Evolutionary conservation across 306 rosid genomes (phyloP).

Genomic region (Cucurbita maxima): DNA sequence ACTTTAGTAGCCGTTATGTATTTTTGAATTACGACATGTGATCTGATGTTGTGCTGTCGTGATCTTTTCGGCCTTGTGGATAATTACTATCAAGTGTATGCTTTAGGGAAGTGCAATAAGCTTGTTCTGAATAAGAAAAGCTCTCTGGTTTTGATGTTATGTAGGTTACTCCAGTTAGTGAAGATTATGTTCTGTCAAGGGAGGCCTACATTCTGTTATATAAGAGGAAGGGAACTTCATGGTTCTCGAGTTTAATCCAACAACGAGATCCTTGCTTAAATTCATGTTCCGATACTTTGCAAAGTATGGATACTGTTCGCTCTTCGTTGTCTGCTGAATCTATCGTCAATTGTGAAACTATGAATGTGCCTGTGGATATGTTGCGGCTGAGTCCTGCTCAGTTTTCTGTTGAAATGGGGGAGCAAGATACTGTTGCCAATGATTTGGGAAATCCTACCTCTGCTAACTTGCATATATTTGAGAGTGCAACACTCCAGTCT

Average conservation of each 20-base stretch:
- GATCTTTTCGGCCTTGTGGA: not conserved
- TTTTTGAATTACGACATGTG: not conserved
- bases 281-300: conserved; percentile 19
- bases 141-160: conserved; percentile 6
- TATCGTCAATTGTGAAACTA: not conserved
- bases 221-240: conserved; percentile 60
- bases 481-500: not conserved
- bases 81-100: not conserved
- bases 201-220: conserved; percentile 79
- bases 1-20: not conserved
- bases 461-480: not conserved
- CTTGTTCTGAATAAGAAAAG: not conserved
- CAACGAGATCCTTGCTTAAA: conserved; percentile 7
- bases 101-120: not conserved
- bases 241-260: conserved; percentile 43
- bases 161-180: conserved; percentile 52
- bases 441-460: not conserved
- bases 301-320: conserved; percentile 14
- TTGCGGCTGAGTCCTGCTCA: not conserved
- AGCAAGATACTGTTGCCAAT: not conserved
- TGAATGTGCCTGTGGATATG: not conserved
- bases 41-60: not conserved
- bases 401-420: conserved; percentile 5
- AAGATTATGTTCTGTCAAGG: conserved; percentile 46
- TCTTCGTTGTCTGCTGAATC: conserved; percentile 10